These are phyloP conservation scores for Magnaporthales sp. DNA, from an alignment of 2,329 filamentous ascomycete genomes.

Conservation along the genomic window DNA sequence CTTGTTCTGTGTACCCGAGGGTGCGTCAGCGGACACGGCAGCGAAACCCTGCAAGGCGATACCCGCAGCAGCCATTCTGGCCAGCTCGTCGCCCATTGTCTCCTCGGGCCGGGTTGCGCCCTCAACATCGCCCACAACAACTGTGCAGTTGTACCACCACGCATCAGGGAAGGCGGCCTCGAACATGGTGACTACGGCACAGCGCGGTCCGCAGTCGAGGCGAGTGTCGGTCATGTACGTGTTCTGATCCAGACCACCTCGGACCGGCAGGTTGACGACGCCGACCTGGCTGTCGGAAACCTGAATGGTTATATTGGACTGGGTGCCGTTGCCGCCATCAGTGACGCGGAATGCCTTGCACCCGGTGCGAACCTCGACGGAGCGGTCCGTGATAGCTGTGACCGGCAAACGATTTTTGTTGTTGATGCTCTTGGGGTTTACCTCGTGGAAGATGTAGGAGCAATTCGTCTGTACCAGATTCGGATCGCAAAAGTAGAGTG, in stretches of 20 bases:
- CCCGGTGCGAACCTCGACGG: slow-evolving; percentile 17
- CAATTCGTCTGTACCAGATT: slow-evolving; percentile 10
- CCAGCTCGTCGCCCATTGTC: slow-evolving; percentile 23
- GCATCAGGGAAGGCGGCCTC: slow-evolving; percentile 25
- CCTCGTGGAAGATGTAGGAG: slow-evolving; percentile 29
- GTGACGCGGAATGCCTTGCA: slow-evolving; percentile 24
- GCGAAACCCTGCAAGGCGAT: slow-evolving; percentile 32
- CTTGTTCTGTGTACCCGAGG: slow-evolving; percentile 1
- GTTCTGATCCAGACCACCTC: slow-evolving; percentile 23
- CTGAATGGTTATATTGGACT: slow-evolving; percentile 18
- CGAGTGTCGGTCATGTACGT: slow-evolving; percentile 25
- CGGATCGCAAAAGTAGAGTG: background rate
- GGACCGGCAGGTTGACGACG: slow-evolving; percentile 15
- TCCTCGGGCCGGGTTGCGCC: slow-evolving; percentile 7
- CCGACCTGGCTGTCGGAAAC: slow-evolving; percentile 12
- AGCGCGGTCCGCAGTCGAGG: slow-evolving; percentile 15
- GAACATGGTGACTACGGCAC: slow-evolving; percentile 24
- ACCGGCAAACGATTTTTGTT: slow-evolving; percentile 4
- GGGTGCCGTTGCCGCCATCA: slow-evolving; percentile 21
- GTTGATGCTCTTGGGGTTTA: slow-evolving; percentile 7
- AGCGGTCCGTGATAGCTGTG: slow-evolving; percentile 22
- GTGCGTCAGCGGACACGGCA: slow-evolving; percentile 9
- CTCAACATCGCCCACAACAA: slow-evolving; percentile 22
- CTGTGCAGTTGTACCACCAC: slow-evolving; percentile 33
- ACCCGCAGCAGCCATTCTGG: slow-evolving; percentile 22